Percentiles rank a stretch among this genome's conserved stretches.
phyloP scores from a whole-genome alignment of 1,139 yeast genomes.

The Groenewaldozyma sp. region DNA sequence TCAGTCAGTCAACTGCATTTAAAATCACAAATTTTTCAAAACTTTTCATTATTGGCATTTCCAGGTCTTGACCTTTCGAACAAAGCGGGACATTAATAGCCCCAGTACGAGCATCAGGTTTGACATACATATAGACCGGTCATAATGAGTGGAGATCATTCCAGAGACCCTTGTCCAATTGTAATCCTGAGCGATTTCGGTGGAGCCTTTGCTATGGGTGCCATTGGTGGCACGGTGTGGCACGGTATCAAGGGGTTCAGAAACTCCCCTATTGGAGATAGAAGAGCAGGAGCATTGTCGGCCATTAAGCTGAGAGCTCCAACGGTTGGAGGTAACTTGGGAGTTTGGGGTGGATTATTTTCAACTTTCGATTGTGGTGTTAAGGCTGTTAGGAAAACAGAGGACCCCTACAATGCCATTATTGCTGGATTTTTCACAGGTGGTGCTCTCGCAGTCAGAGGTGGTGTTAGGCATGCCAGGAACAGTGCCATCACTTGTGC shows the following conservation, averaged over 20 bases:
- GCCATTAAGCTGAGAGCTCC: constrained; percentile 97
- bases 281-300: constrained; percentile 78
- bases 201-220: constrained; percentile 98
- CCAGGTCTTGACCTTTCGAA: no score
- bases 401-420: constrained; percentile 97
- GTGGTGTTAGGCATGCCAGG: constrained; percentile 96
- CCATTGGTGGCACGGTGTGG: constrained; percentile 96
- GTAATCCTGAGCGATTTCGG: constrained; percentile 95
- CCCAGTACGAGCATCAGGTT: no score
- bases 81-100: no score
- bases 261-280: constrained; percentile 91
- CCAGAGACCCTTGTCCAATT: constrained; percentile 98
- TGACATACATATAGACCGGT: no score
- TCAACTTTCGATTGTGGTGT: constrained; percentile 94
- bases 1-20: no score
- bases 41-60: no score
- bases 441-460: constrained; percentile 95
- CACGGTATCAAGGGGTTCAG: constrained; percentile 98
- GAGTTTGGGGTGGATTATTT: constrained; percentile 99
- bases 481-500: constrained; percentile 98
- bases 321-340: constrained; percentile 97
- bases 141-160: constrained; percentile 61
- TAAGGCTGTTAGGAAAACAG: constrained; percentile 91
- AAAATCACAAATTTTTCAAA: no score
- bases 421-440: constrained; percentile 98